Conservation (phyloP, 257 asterid genomes). For the Gardenia jasminoides region DNA sequence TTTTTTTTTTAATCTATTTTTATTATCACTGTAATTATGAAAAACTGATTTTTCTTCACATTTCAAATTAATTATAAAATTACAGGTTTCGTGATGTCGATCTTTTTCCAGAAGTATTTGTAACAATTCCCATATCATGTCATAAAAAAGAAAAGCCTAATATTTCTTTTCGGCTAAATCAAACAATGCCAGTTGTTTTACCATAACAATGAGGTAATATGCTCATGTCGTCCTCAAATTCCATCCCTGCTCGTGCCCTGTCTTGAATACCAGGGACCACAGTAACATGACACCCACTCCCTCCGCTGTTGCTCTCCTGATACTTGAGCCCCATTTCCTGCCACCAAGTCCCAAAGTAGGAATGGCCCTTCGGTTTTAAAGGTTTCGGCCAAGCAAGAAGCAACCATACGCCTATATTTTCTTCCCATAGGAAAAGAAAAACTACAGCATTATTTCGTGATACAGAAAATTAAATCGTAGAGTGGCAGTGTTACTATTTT, state of each 20-base stretch:
- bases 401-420: not conserved
- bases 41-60: no score
- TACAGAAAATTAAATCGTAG: not conserved
- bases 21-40: no score
- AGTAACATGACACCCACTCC: constrained; percentile 25
- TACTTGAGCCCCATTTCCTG: not conserved
- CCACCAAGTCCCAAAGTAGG: not conserved
- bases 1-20: no score
- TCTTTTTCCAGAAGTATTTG: no score
- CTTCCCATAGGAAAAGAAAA: no score
- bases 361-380: not conserved
- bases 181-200: no score
- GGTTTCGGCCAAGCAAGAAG: not conserved
- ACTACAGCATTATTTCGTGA: not conserved
- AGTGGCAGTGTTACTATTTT: not conserved
- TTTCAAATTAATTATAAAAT: no score
- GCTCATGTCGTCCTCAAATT: constrained; percentile 9
- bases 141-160: no score
- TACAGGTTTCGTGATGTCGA: no score
- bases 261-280: constrained; percentile 25
- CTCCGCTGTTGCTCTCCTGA: not conserved
- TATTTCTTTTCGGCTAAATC: no score
- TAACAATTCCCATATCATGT: no score
- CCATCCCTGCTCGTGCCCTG: constrained; percentile 1
- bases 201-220: not conserved